Percentiles rank a stretch among this genome's conserved stretches.
Conservation (phyloP, 345 rosid species). For the Angophora floribunda region DNA sequence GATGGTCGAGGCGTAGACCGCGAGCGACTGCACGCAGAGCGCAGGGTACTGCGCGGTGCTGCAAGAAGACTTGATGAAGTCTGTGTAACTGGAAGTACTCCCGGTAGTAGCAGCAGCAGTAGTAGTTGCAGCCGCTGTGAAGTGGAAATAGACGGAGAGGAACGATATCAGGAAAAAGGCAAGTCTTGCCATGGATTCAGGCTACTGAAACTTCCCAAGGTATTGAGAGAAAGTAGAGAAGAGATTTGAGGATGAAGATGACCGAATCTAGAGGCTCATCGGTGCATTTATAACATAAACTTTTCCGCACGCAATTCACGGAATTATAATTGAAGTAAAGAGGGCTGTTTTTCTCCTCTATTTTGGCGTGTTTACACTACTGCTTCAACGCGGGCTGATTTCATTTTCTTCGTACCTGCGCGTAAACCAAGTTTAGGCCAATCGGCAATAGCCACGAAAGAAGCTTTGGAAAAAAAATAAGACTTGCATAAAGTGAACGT, state of each 20-base stretch:
- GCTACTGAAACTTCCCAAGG: background rate
- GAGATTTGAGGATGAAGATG: background rate
- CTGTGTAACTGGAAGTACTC: background rate
- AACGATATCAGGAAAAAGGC: background rate
- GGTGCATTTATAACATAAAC: background rate
- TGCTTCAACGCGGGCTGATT: background rate
- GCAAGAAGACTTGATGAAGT: slow-evolving; percentile 60
- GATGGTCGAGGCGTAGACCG: slow-evolving; percentile 39
- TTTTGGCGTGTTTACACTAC: background rate
- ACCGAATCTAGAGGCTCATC: background rate
- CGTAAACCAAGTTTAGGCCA: background rate
- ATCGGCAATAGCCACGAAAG: background rate
- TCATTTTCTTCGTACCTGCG: background rate
- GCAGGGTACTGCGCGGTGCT: slow-evolving; percentile 51
- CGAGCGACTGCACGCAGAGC: slow-evolving; percentile 57
- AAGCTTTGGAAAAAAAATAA: background rate
- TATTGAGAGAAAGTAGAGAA: background rate
- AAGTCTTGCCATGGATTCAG: background rate
- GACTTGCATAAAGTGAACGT: background rate
- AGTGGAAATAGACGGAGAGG: slow-evolving; percentile 6
- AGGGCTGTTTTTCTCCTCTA: background rate
- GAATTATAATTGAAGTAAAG: background rate
- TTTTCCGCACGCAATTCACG: background rate
- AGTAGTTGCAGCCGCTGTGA: background rate
- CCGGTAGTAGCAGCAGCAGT: slow-evolving; percentile 6